Conservation (phyloP, 768 basidiomycete species). For the Psilocybe subaeruginosa region DNA sequence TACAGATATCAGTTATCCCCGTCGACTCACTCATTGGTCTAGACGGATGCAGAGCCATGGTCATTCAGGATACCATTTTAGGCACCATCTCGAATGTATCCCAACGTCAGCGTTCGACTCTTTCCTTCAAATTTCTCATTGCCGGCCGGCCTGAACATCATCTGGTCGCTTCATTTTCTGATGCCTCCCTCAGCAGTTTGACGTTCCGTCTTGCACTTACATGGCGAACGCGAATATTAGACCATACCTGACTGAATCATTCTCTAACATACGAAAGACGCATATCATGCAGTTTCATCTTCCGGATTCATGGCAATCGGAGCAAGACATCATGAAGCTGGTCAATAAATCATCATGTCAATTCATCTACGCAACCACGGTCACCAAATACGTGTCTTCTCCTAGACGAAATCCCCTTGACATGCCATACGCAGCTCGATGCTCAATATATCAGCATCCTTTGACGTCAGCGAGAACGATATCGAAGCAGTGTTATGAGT, state of each 20-base stretch:
- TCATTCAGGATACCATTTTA: slow-evolving; percentile 9
- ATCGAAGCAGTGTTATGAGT: no score
- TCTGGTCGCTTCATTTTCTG: slow-evolving; percentile 1
- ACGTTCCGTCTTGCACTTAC: not conserved
- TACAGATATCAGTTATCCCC: no score
- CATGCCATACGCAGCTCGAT: no score
- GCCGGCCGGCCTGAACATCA: slow-evolving; percentile 12
- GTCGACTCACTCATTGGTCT: not conserved
- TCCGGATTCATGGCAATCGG: not conserved
- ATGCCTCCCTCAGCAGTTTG: not conserved
- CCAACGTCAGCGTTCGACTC: no score
- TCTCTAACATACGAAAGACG: not conserved
- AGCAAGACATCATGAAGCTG: slow-evolving; percentile 1
- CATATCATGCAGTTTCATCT: not conserved
- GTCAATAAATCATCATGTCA: slow-evolving; percentile 2
- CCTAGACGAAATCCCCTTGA: not conserved
- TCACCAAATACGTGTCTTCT: slow-evolving; percentile 1
- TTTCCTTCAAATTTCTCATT: slow-evolving; percentile 4
- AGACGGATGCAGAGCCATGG: slow-evolving; percentile 18
- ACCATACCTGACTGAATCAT: not conserved
- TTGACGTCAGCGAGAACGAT: no score
- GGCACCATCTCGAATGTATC: not conserved
- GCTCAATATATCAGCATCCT: no score
- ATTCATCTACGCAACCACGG: not conserved
- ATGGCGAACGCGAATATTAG: slow-evolving; percentile 4